Evolutionary conservation across 306 rosid species (phyloP).

Genomic region (Citrullus colocynthis): DNA sequence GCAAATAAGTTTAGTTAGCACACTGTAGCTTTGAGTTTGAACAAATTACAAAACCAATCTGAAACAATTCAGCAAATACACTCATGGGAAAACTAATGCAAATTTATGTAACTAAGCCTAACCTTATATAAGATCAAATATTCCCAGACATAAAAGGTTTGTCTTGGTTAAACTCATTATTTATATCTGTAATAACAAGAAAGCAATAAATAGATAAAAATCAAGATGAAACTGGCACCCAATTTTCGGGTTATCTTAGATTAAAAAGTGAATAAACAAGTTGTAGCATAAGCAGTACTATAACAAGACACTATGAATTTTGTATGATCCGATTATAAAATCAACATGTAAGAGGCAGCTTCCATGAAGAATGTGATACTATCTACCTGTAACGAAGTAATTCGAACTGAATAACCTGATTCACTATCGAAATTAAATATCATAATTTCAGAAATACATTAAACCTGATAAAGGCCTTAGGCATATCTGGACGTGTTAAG

Average conservation of each 20-base stretch:
- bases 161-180: not conserved
- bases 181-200: not conserved
- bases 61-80: not conserved
- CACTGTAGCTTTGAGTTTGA: constrained; percentile 6
- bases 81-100: not conserved
- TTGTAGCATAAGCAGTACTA: not conserved
- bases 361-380: not conserved
- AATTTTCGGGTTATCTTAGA: not conserved
- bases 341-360: not conserved
- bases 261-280: not conserved
- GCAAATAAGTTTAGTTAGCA: constrained; percentile 14
- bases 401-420: not conserved
- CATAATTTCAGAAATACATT: not conserved
- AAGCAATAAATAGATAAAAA: not conserved
- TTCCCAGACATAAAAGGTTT: not conserved
- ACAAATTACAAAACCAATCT: not conserved
- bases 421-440: not conserved
- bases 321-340: not conserved
- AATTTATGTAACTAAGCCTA: constrained; percentile 4
- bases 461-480: constrained; percentile 71
- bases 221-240: not conserved
- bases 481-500: constrained; percentile 95
- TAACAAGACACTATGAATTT: not conserved
- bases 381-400: constrained; percentile 1
- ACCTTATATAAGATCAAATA: not conserved